Conservation (phyloP, 2,329 filamentous ascomycete genomes). For the Geosmithia morbida region DNA sequence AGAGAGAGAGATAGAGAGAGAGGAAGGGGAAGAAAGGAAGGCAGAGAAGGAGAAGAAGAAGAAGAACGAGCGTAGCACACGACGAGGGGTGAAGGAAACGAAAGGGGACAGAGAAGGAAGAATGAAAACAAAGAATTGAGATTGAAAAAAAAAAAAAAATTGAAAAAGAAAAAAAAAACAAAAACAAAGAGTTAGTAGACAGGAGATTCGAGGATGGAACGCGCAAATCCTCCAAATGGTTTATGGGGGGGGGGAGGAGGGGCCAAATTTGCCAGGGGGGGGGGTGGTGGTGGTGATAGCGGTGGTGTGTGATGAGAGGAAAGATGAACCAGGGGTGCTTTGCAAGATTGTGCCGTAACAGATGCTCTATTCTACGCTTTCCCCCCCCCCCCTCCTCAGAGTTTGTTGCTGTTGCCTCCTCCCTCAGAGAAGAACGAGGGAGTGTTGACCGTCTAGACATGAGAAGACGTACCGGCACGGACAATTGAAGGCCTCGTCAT, state of each 20-base stretch:
- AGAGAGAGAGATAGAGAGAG: neutral
- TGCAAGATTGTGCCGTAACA: no score
- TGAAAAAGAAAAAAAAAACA: no score
- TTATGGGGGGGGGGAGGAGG: neutral
- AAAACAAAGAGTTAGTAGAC: no score
- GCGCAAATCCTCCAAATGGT: no score
- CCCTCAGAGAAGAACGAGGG: conserved; percentile 10
- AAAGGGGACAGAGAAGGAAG: no score
- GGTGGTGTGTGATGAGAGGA: neutral
- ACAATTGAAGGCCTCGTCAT: conserved; percentile 48
- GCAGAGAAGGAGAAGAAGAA: neutral
- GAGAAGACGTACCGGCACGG: conserved; percentile 41
- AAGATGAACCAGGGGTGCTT: neutral
- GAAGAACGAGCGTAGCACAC: neutral
- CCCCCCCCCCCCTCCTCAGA: no score
- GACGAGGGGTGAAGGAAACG: neutral
- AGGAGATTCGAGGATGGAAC: no score
- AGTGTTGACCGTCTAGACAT: no score
- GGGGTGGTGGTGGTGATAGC: neutral
- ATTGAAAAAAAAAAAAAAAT: no score
- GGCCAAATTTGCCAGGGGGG: neutral
- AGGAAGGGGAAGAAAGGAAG: conserved; percentile 4
- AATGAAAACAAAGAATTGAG: no score
- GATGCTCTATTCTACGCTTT: no score
- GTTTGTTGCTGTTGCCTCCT: no score